Base-by-base conservation (phyloP, 805 yeast species). In the Blastobotrys peoriensis region DNA sequence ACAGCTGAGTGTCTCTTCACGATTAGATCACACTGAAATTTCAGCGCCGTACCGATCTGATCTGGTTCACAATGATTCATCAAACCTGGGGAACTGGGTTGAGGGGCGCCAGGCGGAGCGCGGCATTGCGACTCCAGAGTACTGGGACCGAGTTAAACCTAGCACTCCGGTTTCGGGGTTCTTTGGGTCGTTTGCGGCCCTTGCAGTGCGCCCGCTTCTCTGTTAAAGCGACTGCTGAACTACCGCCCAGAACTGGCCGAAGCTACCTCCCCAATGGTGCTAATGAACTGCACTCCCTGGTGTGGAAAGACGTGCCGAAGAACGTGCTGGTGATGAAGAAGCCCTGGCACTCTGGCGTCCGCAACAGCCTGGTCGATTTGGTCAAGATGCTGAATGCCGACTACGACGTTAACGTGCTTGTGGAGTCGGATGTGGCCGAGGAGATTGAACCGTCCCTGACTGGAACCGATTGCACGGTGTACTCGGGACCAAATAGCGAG, bases 291-390 rank as follows among this genome's bases (percentile, higher is more conserved):
- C 39, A 50, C 16, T 43, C 50, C 2, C 59, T 88, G 36, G 64
- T 76, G 9, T 87, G 96, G 96, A 70, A 74, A n/a, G 60, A 66
- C 13, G 84, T 86, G 1, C 74, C 86, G 8, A 76, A 78, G 48
- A 91, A 89, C 59, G 76, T 91, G 6, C 73, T 83, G 44, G 69
- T 91, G 15, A 86, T 86, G 23, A 89, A 88, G 64, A 91, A 91
- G 59, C 96, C 96, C 1, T 78, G 85, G 81, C 77, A 86, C 41
- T 61, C 66, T 1, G 65, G 68, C 5, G 94, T 86, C 2, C 69
- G 81, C 10, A 65, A 68, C 4, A 87, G 93, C 3, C 76, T 83
- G 77, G 71, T 78, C 5, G 68, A 69, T 37, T 82, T 89, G 50
- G 75, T 88, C 16, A 63, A 48, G 35, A 46, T 38, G 3, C 41